A percentile compares a stretch with the other conserved stretches of the same genome.
phyloP scores from a whole-genome alignment of 176 grass and related monocot genomes.

The Oryza brachyantha region DNA sequence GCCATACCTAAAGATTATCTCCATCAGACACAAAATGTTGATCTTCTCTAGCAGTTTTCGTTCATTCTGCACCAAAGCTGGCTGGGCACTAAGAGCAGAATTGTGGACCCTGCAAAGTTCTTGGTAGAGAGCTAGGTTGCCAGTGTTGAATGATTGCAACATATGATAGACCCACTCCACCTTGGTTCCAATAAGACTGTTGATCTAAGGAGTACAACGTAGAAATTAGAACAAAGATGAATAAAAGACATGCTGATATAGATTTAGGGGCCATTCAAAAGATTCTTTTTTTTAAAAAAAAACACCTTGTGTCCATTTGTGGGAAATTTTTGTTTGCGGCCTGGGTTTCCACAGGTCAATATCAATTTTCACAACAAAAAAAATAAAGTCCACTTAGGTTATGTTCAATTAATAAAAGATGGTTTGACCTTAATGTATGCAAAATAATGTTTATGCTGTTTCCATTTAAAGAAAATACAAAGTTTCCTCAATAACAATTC shows the following conservation, averaged over 20 bases:
- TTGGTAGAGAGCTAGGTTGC: neutral
- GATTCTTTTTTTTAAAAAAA: too few relatives aligned
- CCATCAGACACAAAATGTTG: neutral
- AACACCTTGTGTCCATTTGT: neutral
- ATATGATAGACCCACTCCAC: neutral
- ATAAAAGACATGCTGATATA: neutral
- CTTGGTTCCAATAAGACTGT: neutral
- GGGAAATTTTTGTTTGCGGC: neutral
- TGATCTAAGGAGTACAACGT: neutral
- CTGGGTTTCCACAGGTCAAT: neutral
- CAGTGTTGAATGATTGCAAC: neutral
- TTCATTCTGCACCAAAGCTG: neutral
- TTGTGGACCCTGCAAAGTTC: neutral
- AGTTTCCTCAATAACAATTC: neutral
- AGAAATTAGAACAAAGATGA: neutral
- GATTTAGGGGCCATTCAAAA: neutral
- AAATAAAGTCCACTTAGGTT: neutral
- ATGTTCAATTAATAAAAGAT: neutral
- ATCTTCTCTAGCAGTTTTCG: neutral
- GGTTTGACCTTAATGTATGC: neutral
- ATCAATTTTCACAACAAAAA: neutral
- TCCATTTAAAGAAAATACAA: neutral
- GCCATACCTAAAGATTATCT: neutral
- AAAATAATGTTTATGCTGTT: neutral
- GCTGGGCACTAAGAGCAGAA: neutral